Evolutionary conservation across 345 rosid species (phyloP).

Genomic region (Schrenkiella parvula): DNA sequence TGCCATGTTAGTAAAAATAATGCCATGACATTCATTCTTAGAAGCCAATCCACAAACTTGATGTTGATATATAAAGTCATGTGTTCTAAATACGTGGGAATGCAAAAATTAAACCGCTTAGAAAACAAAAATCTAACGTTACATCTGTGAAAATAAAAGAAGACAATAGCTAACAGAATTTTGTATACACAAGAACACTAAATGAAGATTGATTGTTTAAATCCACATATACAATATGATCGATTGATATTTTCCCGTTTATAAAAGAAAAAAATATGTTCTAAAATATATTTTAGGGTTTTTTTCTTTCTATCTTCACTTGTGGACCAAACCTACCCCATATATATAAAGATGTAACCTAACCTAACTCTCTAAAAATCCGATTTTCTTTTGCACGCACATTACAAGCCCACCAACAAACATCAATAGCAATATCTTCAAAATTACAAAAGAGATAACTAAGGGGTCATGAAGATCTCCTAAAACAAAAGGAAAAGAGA

Average conservation of each 20-base stretch:
- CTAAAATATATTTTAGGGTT: neutral
- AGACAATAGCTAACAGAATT: neutral
- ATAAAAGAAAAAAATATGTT: conserved; percentile 6
- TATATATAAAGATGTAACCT: neutral
- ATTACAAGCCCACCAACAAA: conserved; percentile 30
- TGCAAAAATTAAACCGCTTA: neutral
- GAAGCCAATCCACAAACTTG: conserved; percentile 4
- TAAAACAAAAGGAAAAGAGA: conserved; percentile 15
- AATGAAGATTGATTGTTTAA: conserved; percentile 1
- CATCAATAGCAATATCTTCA: conserved; percentile 30
- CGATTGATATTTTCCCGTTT: neutral
- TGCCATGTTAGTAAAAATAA: conserved; percentile 6
- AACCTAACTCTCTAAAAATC: conserved; percentile 3
- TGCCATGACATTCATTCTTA: neutral
- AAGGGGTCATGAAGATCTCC: conserved; percentile 31
- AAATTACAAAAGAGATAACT: conserved; percentile 28
- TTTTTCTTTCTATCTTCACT: neutral
- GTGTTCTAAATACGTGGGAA: neutral
- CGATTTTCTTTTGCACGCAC: conserved; percentile 21
- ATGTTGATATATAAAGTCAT: conserved; percentile 12
- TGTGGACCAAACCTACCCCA: conserved; percentile 30
- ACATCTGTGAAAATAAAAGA: neutral
- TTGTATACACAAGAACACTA: neutral
- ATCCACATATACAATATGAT: neutral
- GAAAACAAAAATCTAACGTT: neutral